Percentiles rank a stretch among this genome's conserved stretches.
Conservation (phyloP, 2,329 filamentous ascomycete genomes). For the Fusarium coffeatum region DNA sequence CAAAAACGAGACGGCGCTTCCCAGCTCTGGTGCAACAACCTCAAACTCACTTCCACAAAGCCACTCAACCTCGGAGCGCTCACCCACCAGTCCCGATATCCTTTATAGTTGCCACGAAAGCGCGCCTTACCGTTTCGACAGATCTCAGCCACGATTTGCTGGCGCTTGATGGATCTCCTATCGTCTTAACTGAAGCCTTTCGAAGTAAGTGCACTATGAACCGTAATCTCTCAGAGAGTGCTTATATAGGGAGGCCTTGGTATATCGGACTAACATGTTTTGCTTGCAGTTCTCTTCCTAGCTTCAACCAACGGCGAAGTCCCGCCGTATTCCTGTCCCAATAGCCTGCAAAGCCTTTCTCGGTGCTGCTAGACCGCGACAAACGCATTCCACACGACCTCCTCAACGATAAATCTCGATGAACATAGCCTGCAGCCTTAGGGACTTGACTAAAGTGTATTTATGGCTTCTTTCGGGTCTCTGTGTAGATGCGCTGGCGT, state of each 20-base stretch:
- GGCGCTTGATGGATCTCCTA: not conserved
- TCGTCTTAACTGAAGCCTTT: not conserved
- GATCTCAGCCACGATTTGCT: not conserved
- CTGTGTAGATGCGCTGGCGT: not conserved
- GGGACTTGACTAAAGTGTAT: not conserved
- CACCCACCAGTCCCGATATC: accelerated
- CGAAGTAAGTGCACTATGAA: not conserved
- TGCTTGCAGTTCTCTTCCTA: not conserved
- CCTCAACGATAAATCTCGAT: too few relatives aligned
- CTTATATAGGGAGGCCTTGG: not conserved
- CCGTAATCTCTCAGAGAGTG: not conserved
- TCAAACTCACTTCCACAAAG: not conserved
- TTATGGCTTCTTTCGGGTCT: not conserved
- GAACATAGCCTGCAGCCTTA: not conserved
- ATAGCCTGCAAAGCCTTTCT: not conserved
- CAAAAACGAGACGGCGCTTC: not conserved
- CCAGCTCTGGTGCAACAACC: not conserved
- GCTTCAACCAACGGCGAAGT: not conserved
- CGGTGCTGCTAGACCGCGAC: not conserved
- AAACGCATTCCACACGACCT: not conserved
- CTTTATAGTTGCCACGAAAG: not conserved
- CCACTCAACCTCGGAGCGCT: not conserved
- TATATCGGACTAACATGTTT: not conserved
- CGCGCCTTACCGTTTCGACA: not conserved
- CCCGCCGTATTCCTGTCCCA: not conserved